A percentile compares a stretch with the other conserved stretches of the same genome.
Conservation (phyloP, 1,284 basidiomycete species). For the Trametes pubescens region DNA sequence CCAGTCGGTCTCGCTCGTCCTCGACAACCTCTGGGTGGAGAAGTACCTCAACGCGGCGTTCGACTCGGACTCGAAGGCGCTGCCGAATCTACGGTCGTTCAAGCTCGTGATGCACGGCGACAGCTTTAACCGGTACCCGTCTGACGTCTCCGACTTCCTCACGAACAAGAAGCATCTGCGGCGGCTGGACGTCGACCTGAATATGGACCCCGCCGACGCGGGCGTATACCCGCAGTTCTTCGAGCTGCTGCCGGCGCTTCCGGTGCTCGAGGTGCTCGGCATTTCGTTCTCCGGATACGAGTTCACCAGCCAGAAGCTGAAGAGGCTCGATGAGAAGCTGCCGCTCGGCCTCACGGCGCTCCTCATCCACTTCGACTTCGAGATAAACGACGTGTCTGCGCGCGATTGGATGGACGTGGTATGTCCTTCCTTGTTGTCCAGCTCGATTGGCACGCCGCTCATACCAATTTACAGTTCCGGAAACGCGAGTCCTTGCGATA, state of each 20-base stretch:
- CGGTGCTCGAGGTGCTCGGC: conserved; percentile 20
- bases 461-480: conserved; percentile 5
- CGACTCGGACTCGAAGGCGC: conserved; percentile 6
- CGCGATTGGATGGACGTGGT: conserved; percentile 13
- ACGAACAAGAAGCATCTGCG: conserved; percentile 18
- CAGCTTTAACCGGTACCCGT: neutral
- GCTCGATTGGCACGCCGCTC: neutral
- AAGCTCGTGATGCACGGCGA: conserved; percentile 16
- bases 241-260: conserved; percentile 7
- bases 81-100: conserved; percentile 28
- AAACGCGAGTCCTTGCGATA: conserved; percentile 10
- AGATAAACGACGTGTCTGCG: neutral
- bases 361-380: neutral
- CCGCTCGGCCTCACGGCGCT: conserved; percentile 9
- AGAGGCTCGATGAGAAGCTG: conserved; percentile 1
- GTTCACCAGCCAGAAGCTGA: neutral
- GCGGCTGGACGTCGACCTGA: conserved; percentile 17
- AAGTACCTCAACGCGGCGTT: neutral
- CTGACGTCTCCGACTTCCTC: conserved; percentile 17
- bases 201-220: conserved; percentile 1
- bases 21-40: conserved; percentile 1
- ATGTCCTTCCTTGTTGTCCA: neutral
- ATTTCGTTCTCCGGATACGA: neutral
- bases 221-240: neutral
- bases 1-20: conserved; percentile 13